These are phyloP conservation scores for Vitis hybrid DNA, from an alignment of 177 flowering plant genomes.

Conservation along the genomic window DNA sequence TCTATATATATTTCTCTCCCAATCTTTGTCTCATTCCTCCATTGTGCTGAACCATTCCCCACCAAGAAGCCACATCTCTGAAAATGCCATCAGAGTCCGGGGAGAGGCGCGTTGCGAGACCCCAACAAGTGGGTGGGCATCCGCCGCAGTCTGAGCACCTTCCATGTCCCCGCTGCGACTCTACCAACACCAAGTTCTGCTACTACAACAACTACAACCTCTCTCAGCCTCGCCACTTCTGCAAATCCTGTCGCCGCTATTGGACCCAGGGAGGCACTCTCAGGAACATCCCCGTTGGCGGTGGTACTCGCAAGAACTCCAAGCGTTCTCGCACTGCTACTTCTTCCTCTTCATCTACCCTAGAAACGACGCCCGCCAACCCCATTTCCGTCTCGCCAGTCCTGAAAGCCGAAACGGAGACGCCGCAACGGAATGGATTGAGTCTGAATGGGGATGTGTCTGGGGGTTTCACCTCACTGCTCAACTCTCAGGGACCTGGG, in stretches of 20 bases:
- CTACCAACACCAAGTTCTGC: slow-evolving; percentile 60
- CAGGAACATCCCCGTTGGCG: slow-evolving; percentile 64
- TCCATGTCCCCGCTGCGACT: slow-evolving; percentile 57
- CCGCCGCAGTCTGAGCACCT: slow-evolving; percentile 30
- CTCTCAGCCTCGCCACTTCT: slow-evolving; percentile 63
- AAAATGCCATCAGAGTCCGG: slow-evolving; percentile 26
- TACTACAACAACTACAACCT: slow-evolving; percentile 71
- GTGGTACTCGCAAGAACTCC: slow-evolving; percentile 47
- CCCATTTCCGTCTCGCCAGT: neutral
- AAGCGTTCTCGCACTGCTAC: slow-evolving; percentile 43
- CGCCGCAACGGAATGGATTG: neutral
- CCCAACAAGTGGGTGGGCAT: neutral
- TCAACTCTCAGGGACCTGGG: slow-evolving; percentile 26
- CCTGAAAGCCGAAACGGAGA: neutral
- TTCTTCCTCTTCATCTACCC: slow-evolving; percentile 17
- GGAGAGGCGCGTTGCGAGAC: slow-evolving; percentile 13
- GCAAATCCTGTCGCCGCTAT: slow-evolving; percentile 61
- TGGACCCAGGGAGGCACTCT: slow-evolving; percentile 67
- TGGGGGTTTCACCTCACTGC: slow-evolving; percentile 25
- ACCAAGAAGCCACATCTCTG: neutral
- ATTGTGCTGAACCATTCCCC: neutral
- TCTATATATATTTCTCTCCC: neutral
- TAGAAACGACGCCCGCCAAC: neutral
- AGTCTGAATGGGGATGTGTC: slow-evolving; percentile 16
- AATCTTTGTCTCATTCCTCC: neutral